Conservation (phyloP, 2,329 filamentous ascomycete species). For the Penicillium sp. region DNA sequence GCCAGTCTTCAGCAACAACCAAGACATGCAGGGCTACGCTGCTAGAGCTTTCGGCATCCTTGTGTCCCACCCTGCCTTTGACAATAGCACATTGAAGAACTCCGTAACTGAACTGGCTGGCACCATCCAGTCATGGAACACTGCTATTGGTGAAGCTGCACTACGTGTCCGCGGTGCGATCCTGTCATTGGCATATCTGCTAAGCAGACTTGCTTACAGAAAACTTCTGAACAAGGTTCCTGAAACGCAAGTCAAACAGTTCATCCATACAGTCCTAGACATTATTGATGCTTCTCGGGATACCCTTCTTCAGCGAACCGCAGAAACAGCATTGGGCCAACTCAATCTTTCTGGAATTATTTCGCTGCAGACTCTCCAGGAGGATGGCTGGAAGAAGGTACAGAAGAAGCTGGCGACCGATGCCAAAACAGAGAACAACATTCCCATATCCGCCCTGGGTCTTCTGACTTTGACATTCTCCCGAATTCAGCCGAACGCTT, state of each 20-base stretch:
- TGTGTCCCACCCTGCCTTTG: slow-evolving; percentile 60
- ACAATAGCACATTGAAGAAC: slow-evolving; percentile 44
- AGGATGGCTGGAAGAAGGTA: slow-evolving; percentile 48
- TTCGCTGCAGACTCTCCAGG: slow-evolving; percentile 31
- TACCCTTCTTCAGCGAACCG: slow-evolving; percentile 58
- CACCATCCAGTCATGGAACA: slow-evolving; percentile 55
- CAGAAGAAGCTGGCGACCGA: slow-evolving; percentile 65
- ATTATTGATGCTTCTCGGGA: slow-evolving; percentile 59
- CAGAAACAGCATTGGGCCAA: slow-evolving; percentile 61
- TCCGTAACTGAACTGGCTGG: slow-evolving; percentile 51
- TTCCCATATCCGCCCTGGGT: slow-evolving; percentile 78
- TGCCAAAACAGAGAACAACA: slow-evolving; percentile 79
- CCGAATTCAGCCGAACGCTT: slow-evolving; percentile 35
- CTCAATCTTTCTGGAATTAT: slow-evolving; percentile 61
- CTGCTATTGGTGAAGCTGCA: slow-evolving; percentile 60
- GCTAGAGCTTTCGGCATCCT: slow-evolving; percentile 76
- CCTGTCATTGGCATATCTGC: slow-evolving; percentile 59
- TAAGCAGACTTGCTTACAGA: slow-evolving; percentile 59
- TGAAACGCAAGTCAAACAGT: slow-evolving; percentile 43
- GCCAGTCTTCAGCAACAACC: slow-evolving; percentile 70
- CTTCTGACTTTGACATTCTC: slow-evolving; percentile 64
- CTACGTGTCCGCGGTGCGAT: slow-evolving; percentile 63
- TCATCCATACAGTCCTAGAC: slow-evolving; percentile 50
- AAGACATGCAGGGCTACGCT: slow-evolving; percentile 65
- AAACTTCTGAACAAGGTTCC: slow-evolving; percentile 32